Evolutionary conservation across 2,329 filamentous ascomycete species (phyloP).

Genomic region (Pezicula radicicola): DNA sequence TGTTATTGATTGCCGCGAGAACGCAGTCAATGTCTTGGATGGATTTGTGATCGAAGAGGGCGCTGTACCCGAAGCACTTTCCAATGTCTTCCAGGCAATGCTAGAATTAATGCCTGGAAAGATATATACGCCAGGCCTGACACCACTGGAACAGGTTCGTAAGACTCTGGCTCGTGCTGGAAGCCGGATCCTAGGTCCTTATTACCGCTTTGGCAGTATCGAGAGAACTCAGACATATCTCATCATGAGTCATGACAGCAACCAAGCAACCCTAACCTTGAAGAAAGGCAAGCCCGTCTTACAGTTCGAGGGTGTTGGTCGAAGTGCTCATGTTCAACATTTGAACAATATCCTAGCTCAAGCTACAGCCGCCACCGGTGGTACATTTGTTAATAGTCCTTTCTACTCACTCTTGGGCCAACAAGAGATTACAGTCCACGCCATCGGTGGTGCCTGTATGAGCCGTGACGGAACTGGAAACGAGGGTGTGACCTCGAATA

Average conservation of each 20-base stretch:
- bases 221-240: too few relatives aligned
- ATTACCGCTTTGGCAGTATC: too few relatives aligned
- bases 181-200: too few relatives aligned
- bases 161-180: too few relatives aligned
- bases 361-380: constrained; percentile 52
- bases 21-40: constrained; percentile 48
- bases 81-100: constrained; percentile 48
- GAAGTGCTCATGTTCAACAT: too few relatives aligned
- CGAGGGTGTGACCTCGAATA: constrained; percentile 56
- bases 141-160: too few relatives aligned
- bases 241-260: too few relatives aligned
- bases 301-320: too few relatives aligned
- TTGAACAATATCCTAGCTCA: constrained; percentile 45
- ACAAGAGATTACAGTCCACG: constrained; percentile 58
- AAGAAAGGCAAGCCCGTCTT: constrained; percentile 46
- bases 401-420: constrained; percentile 48
- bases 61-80: constrained; percentile 50
- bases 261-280: constrained; percentile 38
- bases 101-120: not conserved
- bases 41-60: constrained; percentile 61
- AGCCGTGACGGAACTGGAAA: constrained; percentile 51
- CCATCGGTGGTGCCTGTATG: constrained; percentile 60
- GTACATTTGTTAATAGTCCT: constrained; percentile 53
- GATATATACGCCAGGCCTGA: too few relatives aligned
- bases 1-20: constrained; percentile 53